Percentiles rank a stretch among this genome's conserved stretches.
These are phyloP conservation scores for Isoetes taiwanensis DNA, from an alignment of 75 land plant genomes.

Conservation along the genomic window DNA sequence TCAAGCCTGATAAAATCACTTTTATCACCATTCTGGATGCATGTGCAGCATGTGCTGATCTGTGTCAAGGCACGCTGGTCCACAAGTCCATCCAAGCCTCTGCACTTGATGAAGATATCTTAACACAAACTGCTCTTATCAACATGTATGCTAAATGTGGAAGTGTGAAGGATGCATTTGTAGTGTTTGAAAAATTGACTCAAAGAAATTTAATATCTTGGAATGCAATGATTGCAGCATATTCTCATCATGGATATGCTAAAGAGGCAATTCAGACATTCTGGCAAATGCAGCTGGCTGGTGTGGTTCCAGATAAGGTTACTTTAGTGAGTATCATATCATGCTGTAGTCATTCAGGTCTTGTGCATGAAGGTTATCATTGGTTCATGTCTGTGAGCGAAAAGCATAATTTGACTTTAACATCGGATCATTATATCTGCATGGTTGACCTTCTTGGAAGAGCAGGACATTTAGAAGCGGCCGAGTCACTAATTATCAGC, in stretches of 20 bases:
- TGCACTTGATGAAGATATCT: too few species aligned
- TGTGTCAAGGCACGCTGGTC: too few species aligned
- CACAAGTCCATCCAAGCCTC: too few species aligned
- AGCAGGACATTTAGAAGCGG: slow-evolving; percentile 27
- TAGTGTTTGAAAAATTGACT: too few species aligned
- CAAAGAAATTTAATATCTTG: too few species aligned
- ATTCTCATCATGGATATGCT: slow-evolving; percentile 25
- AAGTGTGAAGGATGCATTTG: too few species aligned
- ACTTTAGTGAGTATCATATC: slow-evolving; percentile 25
- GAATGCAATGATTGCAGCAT: too few species aligned
- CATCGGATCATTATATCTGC: slow-evolving; percentile 26
- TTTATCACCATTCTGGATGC: slow-evolving; percentile 24
- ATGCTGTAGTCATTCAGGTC: slow-evolving; percentile 33
- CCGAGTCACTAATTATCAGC: slow-evolving; percentile 15
- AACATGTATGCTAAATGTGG: too few species aligned
- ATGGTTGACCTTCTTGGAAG: slow-evolving; percentile 36
- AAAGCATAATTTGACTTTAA: slow-evolving; percentile 13
- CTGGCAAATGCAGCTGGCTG: slow-evolving; percentile 12
- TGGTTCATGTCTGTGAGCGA: slow-evolving; percentile 20
- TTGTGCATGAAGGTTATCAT: slow-evolving; percentile 14
- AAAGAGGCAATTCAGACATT: too few species aligned
- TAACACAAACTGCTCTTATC: too few species aligned
- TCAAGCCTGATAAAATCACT: slow-evolving; percentile 31
- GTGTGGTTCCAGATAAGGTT: slow-evolving; percentile 23
- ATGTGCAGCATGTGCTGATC: too few species aligned